Base-by-base conservation (phyloP, 352 stramenopile genomes). In the Peronospora belbahrii region DNA sequence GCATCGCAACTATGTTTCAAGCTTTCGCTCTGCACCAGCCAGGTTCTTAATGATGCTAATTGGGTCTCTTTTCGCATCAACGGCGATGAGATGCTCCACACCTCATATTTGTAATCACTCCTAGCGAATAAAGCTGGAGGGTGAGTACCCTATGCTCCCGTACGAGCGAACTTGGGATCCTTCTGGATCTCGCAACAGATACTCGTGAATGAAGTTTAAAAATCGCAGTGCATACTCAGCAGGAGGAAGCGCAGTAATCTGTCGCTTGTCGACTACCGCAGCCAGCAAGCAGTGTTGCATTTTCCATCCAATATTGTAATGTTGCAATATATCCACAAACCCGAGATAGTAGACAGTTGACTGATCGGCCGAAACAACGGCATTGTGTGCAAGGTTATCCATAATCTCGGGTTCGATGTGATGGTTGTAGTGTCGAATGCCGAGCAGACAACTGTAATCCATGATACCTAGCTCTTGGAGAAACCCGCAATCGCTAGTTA, bases 271-370 rank as follows among this genome's bases (percentile, higher is more conserved):
- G 3, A 88, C 48, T 28, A 93, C 49, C 3, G 65, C 60, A 18
- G 76, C 79, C 22, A 93, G 60, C 18, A 88, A 42, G 15, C 80
- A 85, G 41, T 90, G 67, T 52, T 93, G 81, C 51, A 90, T 55
- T 59, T 93, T 86, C 81, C 81, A 93, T 20, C 74, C 76, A 25
- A 88, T 67, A 35, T 80, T 88, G 62, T 93, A 93, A 49, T 88
- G 66, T 58, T 93, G 81, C 43, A 93, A 56, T 13, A 93, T 88
- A 41, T 93, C 81, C 23, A 90, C 78, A 43, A 90, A 93, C 13
- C 78, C 81, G 9, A 93, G 57, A 35, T 89, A 93, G 62, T 93
- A 93, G 18, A 90, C 70, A 2, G 67, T 73, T 5, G 47, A 70
- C 32, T 83, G 63, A 32, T 89, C 72, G 1, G 73, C 70, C 1